Evolutionary conservation across 2,329 filamentous ascomycete genomes (phyloP), one percentile per base, ranked within the genome.

Genomic region (Nemania sp.): DNA sequence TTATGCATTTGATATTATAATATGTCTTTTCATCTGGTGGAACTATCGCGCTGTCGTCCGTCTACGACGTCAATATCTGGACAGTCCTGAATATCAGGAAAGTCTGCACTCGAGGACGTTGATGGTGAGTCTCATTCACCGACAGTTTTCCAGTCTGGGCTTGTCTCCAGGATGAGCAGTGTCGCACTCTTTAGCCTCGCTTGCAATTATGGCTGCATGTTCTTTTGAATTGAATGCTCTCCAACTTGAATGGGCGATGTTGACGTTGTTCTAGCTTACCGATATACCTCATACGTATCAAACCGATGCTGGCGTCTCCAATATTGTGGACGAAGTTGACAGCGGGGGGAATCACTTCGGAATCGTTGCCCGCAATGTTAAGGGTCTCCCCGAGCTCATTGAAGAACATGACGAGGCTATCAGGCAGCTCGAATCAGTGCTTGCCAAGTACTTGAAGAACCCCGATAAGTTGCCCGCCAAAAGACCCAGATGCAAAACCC

Each of bases 391-490:
- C 10, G 82, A 89, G 15, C 78, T 97, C 60, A 93, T 97, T 62
- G 86, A 89, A 62, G 83, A 95, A 72, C 92, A 98, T 71, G 87
- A 91, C 55, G 81, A 89, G 64, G 82, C 87, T 0, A 93, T 98
- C 20, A 86, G 90, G 50, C 82, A 91, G 67, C 82, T 98, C 39
- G 94, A 98, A 73, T 82, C 84, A 35, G 82, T 94, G 7, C 78
- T 98, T 53, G 90, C 93, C 42, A 95, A 90, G 68, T 97, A 97
- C 70, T 81, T 97, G 48, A 95, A 90, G 76, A 89, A 96, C 59
- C 93, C 94, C 0, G 83, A 89, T 65, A 86, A 87, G 62, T 80
- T 97, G 0, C 94, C 94, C 0, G 69, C 88, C 0, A 86, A 85
- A 34, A 84, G 94, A 34, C 94, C 94, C 2, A 83, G 84, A 43